These are phyloP conservation scores for Henckelia pumila DNA, from an alignment of 257 asterid genomes.

Conservation along the genomic window DNA sequence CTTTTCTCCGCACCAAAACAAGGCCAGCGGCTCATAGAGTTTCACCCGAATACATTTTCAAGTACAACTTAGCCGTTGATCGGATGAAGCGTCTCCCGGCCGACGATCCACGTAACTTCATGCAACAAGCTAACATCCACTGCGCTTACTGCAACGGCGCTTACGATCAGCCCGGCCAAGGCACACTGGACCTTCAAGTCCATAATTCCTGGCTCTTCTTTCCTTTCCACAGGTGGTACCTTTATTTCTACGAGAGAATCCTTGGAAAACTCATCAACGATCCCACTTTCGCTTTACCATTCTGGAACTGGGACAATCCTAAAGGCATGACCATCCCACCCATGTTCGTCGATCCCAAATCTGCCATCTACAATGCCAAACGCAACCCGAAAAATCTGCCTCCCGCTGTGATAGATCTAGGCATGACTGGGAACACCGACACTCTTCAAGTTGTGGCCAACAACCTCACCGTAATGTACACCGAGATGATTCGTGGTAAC, in stretches of 20 bases:
- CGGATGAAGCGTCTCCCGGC: slow-evolving; percentile 3
- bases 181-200: background rate
- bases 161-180: background rate
- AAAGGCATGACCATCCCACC: slow-evolving; percentile 20
- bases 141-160: background rate
- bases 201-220: slow-evolving; percentile 13
- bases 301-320: background rate
- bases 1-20: background rate
- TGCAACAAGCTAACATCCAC: slow-evolving; percentile 16
- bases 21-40: slow-evolving; percentile 21
- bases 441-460: slow-evolving; percentile 4
- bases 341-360: background rate
- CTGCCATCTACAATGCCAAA: slow-evolving; percentile 19
- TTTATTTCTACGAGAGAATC: slow-evolving; percentile 28
- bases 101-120: slow-evolving; percentile 18
- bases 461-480: slow-evolving; percentile 15
- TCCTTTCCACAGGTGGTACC: slow-evolving; percentile 28
- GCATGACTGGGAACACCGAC: slow-evolving; percentile 2
- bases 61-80: slow-evolving; percentile 15
- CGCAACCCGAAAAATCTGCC: slow-evolving; percentile 22
- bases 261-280: slow-evolving; percentile 13
- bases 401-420: slow-evolving; percentile 18
- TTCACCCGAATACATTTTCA: slow-evolving; percentile 1
- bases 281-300: background rate
- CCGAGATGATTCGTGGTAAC: slow-evolving; percentile 18